Evolutionary conservation across 495 filamentous ascomycete species (phyloP), one percentile per base, ranked within the genome.

Genomic region (Trichoderma gamsii): DNA sequence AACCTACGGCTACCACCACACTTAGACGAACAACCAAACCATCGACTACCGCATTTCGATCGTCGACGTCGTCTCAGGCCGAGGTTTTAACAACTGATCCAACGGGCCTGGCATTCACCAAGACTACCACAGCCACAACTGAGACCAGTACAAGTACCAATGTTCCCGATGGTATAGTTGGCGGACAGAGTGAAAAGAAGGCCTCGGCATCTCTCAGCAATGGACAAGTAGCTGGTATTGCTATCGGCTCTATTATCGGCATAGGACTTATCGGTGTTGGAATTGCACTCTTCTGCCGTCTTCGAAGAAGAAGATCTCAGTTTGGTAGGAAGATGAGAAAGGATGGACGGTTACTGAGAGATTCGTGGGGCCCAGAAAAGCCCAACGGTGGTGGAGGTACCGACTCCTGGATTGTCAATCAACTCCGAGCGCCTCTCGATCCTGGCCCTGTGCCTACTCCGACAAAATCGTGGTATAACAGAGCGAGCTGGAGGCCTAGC

Each of bases 31-130:
- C 51, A 27, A 64, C 75, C 71, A 69, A 78, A 73, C 29, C 73
- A 76, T 43, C 70, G 65, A 74, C 32, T 78, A 78, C 32, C 75
- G 81, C 65, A 67, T 74, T 21, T 76, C 76, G 9, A 76, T 79
- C 66, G 71, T 72, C 18, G 78, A 79, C 56, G 77, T 75, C 44
- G 32, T 61, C 56, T 32, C 64, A 16, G n/a, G 27, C 29, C 66
- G 15, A 66, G 66, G 13, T 46, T 46, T 52, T 65, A 51, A 68
- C 65, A 63, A 66, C 67, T 68, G 35, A 61, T 35, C 65, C 71
- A 29, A 32, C 51, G 23, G 41, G 66, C 35, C 46, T 67, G 64
- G 59, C 18, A 23, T 43, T 56, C 49, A 41, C 64, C 25, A 46
- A 69, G 49, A 65, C 70, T 52, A 65, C 66, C 66, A 67, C 70